Base-by-base conservation (phyloP, 2,329 filamentous ascomycete species). In the Alternaria angustiovoidea region DNA sequence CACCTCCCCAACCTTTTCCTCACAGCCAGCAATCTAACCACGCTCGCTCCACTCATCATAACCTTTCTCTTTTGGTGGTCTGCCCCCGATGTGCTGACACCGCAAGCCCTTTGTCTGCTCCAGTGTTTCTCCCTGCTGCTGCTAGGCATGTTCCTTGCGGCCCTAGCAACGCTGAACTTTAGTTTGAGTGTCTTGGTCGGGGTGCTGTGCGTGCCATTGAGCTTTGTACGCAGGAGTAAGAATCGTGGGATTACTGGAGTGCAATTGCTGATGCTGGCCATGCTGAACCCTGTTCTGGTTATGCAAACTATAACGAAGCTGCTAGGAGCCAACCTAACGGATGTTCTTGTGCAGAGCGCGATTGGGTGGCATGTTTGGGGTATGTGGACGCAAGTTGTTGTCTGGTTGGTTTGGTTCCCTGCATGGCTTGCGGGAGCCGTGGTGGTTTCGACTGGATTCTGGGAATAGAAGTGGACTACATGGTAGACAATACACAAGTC, bases 341-440 rank as follows among this genome's bases (percentile, higher is more conserved):
- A 86, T 2, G 83, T 95, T 2, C 79, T 97, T 52, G 84, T 84
- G 28, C 85, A 91, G 75, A 91, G 92, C 1, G 92, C 91, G 5
- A 93, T 95, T 75, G 93, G 91, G 0, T 97, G 93, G 93, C 87
- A 92, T 72, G 88, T 97, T 12, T 93, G 90, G 87, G 92, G 93
- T 1, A 88, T 95, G 85, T 96, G 93, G 82, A 96, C 93, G 1
- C 90, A 92, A 61, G 88, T 97, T 18, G 88, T 96, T 11, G 86
- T 97, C n/a, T 97, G 93, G 92, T 91, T 93, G 75, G 89, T 97
- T 43, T 97, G 94, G 94, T 95, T 93, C 91, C 94, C 94, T 0
- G 93, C 92, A 7, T 97, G 94, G 94, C 78, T 95, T 38, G 86
- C 89, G 7, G 91, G 82, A 16, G 62, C 61, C 11, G 67, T 74